Evolutionary conservation across 345 rosid genomes (phyloP).

Genomic region (Hevea brasiliensis): DNA sequence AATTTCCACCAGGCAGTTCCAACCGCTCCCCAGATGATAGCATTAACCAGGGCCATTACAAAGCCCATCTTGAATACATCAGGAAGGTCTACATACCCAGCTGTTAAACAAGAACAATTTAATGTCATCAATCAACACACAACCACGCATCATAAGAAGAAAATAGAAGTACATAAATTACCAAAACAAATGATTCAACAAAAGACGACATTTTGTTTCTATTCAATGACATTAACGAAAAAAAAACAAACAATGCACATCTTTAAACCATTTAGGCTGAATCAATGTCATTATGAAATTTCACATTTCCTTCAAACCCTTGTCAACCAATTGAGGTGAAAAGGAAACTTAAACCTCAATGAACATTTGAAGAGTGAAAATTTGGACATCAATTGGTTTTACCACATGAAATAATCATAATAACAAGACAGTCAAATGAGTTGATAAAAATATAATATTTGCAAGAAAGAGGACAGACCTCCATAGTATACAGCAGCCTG

Average conservation of each 20-base stretch:
- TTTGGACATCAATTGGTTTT: neutral
- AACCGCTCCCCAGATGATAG: conserved; percentile 75
- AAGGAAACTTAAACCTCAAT: neutral
- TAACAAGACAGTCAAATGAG: neutral
- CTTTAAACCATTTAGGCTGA: neutral
- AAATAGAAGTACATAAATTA: neutral
- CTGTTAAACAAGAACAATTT: conserved; percentile 39
- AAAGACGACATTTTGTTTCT: neutral
- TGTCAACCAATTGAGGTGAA: neutral
- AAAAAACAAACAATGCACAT: too few species aligned
- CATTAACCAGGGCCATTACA: conserved; percentile 70
- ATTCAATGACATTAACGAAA: too few species aligned
- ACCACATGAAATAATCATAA: neutral
- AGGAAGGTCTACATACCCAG: conserved; percentile 86
- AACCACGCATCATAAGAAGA: neutral
- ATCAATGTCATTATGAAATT: neutral
- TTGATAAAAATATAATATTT: neutral
- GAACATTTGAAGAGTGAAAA: neutral
- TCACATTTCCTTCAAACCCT: neutral
- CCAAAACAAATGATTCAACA: neutral
- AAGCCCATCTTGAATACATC: conserved; percentile 87
- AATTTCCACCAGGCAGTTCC: conserved; percentile 97
- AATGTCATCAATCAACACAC: conserved; percentile 12
- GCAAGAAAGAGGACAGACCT: conserved; percentile 43
- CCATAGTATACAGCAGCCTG: conserved; percentile 98